Percentiles rank a stretch among this genome's conserved stretches.
phyloP scores from a whole-genome alignment of 441 rosid genomes.

The Populus hybrid region DNA sequence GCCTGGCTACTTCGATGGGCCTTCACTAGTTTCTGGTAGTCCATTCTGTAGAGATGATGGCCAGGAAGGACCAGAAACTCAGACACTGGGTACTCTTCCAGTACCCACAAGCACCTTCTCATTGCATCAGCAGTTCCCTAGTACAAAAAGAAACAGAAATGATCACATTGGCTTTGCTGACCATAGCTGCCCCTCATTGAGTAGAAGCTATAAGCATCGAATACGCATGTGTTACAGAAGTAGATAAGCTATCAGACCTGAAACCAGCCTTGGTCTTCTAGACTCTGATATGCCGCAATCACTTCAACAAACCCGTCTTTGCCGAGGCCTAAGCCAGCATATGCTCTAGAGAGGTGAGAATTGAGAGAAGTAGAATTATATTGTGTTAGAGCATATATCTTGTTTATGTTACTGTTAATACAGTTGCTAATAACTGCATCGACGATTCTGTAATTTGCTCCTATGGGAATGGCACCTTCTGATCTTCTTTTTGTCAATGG shows the following conservation, averaged over 20 bases:
- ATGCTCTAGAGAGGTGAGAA: slow-evolving; percentile 72
- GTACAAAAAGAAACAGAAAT: background rate
- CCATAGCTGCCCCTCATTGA: too few species aligned
- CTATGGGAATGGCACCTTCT: slow-evolving; percentile 78
- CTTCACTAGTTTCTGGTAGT: slow-evolving; percentile 58
- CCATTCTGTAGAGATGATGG: slow-evolving; percentile 84
- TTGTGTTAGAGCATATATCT: slow-evolving; percentile 79
- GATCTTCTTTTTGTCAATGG: slow-evolving; percentile 78
- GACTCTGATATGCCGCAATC: slow-evolving; percentile 80
- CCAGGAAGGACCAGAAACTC: slow-evolving; percentile 80
- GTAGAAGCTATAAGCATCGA: background rate
- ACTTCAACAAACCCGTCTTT: slow-evolving; percentile 76
- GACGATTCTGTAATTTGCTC: slow-evolving; percentile 69
- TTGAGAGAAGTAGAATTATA: slow-evolving; percentile 82
- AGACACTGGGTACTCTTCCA: slow-evolving; percentile 66
- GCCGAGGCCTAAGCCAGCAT: slow-evolving; percentile 49
- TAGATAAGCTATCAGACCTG: slow-evolving; percentile 40
- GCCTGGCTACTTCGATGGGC: slow-evolving; percentile 49
- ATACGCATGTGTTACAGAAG: background rate
- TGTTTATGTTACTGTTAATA: slow-evolving; percentile 73
- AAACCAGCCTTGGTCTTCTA: slow-evolving; percentile 70
- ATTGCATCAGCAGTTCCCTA: slow-evolving; percentile 94
- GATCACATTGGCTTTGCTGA: background rate
- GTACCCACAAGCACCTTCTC: slow-evolving; percentile 75
- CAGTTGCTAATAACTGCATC: slow-evolving; percentile 83